Evolutionary conservation across 2,329 filamentous ascomycete species (phyloP), one percentile per base, ranked within the genome.

Genomic region (Cryphonectria radicalis): DNA sequence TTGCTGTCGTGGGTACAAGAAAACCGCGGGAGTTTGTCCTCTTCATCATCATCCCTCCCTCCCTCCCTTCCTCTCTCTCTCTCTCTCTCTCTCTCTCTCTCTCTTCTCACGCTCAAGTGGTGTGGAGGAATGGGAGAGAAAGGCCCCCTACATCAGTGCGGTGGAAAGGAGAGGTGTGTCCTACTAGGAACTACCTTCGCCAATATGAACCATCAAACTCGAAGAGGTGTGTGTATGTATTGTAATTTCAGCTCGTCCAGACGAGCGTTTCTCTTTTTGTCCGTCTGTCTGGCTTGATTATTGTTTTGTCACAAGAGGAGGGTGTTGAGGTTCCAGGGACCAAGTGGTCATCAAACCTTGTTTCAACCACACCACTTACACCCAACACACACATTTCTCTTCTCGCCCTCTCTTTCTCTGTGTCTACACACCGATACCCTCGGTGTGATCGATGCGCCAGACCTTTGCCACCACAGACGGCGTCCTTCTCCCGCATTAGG

Each of bases 401-500:
- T 40, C 28, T 40, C 32, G 22, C 14, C 35, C 11, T 25, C 40
- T 25, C 13, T 37, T 4, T 32, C 28, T 32, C 28, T 32, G 32
- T 32, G 3, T 32, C 32, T 32, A 32, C 32, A 32, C 32, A 32
- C 32, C 0, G 2, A 32, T 4, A 32, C 32, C 32, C 32, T 40
- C 63, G 40, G 40, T 25, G 22, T 65, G 11, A 35, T 55, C 43
- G 32, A 40, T 40, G 19, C 64, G 25, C 37, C 35, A 28, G 46
- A n/a, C 19, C 7, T 35, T 19, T 43, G 59, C 59, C 59, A 40
- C 32, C 28, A 62, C 57, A 5, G 19, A 65, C 40, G 63, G 40
- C 43, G 40, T 65, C 42, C 4, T 8, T 43, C 43, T 37, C 66
- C 42, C 17, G 57, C 19, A 28, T 43, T 32, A 71, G 71, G 69